These are phyloP conservation scores for Termitomyces heimii DNA, from an alignment of 768 basidiomycete genomes.

Conservation along the genomic window DNA sequence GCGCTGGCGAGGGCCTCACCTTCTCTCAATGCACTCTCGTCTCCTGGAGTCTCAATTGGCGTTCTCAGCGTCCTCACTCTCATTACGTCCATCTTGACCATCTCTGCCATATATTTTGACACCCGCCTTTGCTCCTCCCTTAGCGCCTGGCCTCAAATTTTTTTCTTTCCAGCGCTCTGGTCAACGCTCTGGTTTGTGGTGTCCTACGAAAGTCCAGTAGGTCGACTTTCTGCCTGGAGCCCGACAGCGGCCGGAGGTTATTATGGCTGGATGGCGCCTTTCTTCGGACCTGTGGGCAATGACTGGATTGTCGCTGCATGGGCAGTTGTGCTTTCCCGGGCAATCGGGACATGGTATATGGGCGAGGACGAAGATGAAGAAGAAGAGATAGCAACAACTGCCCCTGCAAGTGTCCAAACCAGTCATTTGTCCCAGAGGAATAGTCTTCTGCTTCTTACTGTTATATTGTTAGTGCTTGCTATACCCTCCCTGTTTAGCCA, in stretches of 20 bases:
- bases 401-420: constrained; percentile 11
- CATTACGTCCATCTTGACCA: constrained; percentile 36
- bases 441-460: constrained; percentile 29
- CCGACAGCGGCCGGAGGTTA: constrained; percentile 45
- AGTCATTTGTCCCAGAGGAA: constrained; percentile 11
- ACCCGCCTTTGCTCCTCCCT: constrained; percentile 26
- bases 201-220: constrained; percentile 57
- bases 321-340: constrained; percentile 60
- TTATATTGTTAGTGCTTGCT: constrained; percentile 37
- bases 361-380: constrained; percentile 23
- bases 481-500: constrained; percentile 50
- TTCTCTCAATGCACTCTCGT: constrained; percentile 51
- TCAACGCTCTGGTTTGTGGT: constrained; percentile 50
- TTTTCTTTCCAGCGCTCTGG: constrained; percentile 70
- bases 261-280: constrained; percentile 61
- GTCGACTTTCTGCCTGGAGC: constrained; percentile 69
- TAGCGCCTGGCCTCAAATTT: constrained; percentile 37
- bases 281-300: constrained; percentile 51
- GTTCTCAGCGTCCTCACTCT: constrained; percentile 37
- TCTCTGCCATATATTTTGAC: constrained; percentile 34
- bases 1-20: constrained; percentile 36
- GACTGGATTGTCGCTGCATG: constrained; percentile 78
- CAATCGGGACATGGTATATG: constrained; percentile 53
- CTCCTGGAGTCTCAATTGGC: constrained; percentile 38
- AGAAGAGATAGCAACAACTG: constrained; percentile 11